These are phyloP conservation scores for Scheffersomyces illinoinensis DNA, from an alignment of 1,139 yeast genomes.

Conservation along the genomic window DNA sequence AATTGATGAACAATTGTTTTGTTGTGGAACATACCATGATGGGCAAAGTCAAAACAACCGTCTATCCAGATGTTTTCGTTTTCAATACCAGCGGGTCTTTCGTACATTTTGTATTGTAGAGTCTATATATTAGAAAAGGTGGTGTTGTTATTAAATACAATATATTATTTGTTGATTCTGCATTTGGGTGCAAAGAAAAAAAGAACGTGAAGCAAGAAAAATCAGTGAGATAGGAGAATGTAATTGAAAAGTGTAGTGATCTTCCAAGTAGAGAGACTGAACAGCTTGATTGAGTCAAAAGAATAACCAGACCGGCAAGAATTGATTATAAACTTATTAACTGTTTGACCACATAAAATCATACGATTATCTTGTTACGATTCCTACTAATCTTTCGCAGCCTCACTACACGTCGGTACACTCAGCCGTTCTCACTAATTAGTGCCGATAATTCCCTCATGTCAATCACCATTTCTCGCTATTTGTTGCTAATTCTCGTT, in stretches of 20 bases:
- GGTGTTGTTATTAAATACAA: not conserved
- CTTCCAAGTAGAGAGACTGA: not conserved
- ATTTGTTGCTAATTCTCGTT: not conserved
- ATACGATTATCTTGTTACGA: not conserved
- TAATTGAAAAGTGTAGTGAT: not conserved
- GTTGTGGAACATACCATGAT: slow-evolving; percentile 64
- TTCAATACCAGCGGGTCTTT: slow-evolving; percentile 48
- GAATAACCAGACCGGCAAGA: not conserved
- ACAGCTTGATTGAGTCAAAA: not conserved
- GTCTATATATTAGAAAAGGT: not conserved
- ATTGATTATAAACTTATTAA: no score
- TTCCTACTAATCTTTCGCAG: not conserved
- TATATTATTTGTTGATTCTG: not conserved
- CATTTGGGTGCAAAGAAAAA: not conserved
- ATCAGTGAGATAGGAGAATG: not conserved
- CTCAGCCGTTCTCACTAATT: not conserved
- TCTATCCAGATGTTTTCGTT: slow-evolving; percentile 78
- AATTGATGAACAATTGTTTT: not conserved
- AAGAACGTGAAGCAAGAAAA: not conserved
- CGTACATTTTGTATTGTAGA: slow-evolving; percentile 28
- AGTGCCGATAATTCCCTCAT: not conserved
- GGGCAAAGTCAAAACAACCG: slow-evolving; percentile 97
- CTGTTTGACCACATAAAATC: not conserved
- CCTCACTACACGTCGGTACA: not conserved
- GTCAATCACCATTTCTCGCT: not conserved